phyloP scores from a whole-genome alignment of 331 rosid species.

The Prunus yedoensis region DNA sequence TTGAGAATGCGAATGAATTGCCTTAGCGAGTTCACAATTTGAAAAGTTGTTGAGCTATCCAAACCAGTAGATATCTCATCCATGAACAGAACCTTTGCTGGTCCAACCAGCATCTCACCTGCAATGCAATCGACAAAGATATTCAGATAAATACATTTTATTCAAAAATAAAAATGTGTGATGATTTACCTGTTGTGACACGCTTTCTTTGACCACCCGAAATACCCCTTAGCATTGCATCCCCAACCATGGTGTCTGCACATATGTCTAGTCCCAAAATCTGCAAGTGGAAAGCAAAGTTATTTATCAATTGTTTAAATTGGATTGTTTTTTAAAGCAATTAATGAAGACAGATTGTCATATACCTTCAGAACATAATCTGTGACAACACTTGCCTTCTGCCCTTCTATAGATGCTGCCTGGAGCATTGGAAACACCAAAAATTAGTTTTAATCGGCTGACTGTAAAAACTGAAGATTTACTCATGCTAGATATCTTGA shows the following conservation, averaged over 20 bases:
- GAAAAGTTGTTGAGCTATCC: conserved; percentile 78
- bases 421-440: conserved; percentile 14
- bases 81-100: conserved; percentile 68
- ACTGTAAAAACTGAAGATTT: neutral
- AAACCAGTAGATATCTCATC: conserved; percentile 85
- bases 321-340: neutral
- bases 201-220: conserved; percentile 80
- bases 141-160: neutral
- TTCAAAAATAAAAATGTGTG: no score
- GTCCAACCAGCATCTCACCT: conserved; percentile 78
- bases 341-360: no score
- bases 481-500: neutral
- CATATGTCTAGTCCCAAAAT: conserved; percentile 75
- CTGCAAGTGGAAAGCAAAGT: conserved; percentile 16
- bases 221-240: conserved; percentile 7
- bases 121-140: neutral
- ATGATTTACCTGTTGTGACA: conserved; percentile 62
- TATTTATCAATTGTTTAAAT: neutral
- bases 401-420: conserved; percentile 59
- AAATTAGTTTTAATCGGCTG: neutral
- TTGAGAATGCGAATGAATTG: conserved; percentile 55
- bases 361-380: conserved; percentile 65
- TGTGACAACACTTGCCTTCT: conserved; percentile 51
- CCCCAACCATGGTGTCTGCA: conserved; percentile 69
- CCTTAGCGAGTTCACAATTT: conserved; percentile 60